phyloP scores from a whole-genome alignment of 176 grass and related monocot genomes.

The Pharus latifolius region DNA sequence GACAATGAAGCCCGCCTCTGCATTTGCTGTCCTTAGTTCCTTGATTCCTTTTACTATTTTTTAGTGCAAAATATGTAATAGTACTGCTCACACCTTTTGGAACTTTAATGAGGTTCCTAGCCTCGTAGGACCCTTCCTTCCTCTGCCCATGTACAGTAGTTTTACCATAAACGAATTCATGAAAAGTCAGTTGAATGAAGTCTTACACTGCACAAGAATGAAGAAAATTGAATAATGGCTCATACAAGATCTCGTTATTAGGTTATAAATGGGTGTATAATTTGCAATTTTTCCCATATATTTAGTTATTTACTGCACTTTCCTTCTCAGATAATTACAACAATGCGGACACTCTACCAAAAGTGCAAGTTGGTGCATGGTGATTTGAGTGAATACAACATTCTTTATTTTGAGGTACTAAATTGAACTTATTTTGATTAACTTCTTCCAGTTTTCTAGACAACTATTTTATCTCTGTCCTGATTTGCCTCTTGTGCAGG shows the following conservation, averaged over 20 bases:
- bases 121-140: neutral
- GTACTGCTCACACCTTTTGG: no score
- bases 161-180: neutral
- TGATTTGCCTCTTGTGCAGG: slow-evolving; percentile 29
- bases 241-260: neutral
- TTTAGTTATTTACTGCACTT: slow-evolving; percentile 22
- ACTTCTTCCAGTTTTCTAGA: neutral
- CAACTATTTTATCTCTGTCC: neutral
- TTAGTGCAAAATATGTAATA: neutral
- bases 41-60: neutral
- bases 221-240: neutral
- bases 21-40: no score
- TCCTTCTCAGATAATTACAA: slow-evolving; percentile 77
- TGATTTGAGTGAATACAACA: slow-evolving; percentile 99
- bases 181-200: neutral
- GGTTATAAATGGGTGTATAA: neutral
- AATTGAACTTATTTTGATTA: neutral
- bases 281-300: slow-evolving; percentile 17
- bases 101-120: no score
- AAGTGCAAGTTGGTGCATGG: slow-evolving; percentile 98
- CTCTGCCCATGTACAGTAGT: neutral
- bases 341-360: slow-evolving; percentile 79
- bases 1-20: neutral
- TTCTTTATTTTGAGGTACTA: slow-evolving; percentile 94
- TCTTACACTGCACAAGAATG: neutral